Evolutionary conservation across 1,284 basidiomycete species (phyloP).

Genomic region (Leucoagaricus sp.): DNA sequence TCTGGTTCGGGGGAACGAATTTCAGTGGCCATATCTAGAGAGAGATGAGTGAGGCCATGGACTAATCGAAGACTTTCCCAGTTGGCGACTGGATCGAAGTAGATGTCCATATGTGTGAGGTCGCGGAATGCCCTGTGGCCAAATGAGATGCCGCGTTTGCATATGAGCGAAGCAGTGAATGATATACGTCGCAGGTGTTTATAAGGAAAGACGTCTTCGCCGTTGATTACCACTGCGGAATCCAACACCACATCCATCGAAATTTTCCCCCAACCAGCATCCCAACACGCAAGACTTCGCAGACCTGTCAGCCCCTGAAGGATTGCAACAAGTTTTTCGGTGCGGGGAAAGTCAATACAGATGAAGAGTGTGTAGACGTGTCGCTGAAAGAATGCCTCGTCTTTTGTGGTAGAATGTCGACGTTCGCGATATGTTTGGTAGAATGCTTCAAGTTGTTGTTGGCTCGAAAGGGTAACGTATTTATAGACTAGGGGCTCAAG

Average conservation of each 20-base stretch:
- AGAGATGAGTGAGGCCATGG: constrained; percentile 4
- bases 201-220: constrained; percentile 7
- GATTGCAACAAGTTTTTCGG: constrained; percentile 1
- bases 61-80: constrained; percentile 10
- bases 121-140: constrained; percentile 7
- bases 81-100: not conserved
- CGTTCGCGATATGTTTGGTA: constrained; percentile 10
- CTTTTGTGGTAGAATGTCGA: not conserved
- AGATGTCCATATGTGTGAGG: constrained; percentile 10
- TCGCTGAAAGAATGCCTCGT: not conserved
- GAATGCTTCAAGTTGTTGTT: not conserved
- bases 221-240: not conserved
- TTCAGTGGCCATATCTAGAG: constrained; percentile 9
- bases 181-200: constrained; percentile 9
- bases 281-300: constrained; percentile 12
- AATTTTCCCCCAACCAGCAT: constrained; percentile 3
- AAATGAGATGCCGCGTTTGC: not conserved
- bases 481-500: constrained; percentile 12
- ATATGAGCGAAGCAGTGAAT: constrained; percentile 8
- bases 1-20: not conserved
- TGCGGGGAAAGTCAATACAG: not conserved
- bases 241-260: not conserved
- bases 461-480: not conserved
- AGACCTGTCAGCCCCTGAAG: not conserved
- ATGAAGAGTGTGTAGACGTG: constrained; percentile 7